Base-by-base conservation (phyloP, 1,284 basidiomycete species). In the Malassezia japonica region DNA sequence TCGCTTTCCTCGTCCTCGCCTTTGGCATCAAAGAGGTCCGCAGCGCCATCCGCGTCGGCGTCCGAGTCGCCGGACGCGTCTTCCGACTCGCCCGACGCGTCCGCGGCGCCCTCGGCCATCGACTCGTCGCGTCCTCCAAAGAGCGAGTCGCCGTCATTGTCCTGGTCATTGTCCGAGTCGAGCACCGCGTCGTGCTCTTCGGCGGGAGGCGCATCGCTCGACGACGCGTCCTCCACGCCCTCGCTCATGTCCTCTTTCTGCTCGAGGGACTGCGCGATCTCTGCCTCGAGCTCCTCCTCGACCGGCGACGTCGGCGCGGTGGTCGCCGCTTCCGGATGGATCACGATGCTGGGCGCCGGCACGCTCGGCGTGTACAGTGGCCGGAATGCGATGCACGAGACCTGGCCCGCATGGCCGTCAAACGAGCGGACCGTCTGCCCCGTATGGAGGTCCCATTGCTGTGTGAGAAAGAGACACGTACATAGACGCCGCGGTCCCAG, bases 381-480 rank as follows among this genome's bases (percentile, higher is more conserved):
- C 46, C 87, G 80, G 25, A 94, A 79, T 16, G 84, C 81, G 35
- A 96, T 76, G 12, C 83, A 81, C 3, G 87, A 83, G 10, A 98
- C 80, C 70, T 96, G 91, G 2, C 88, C 83, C 23, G 84, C 83
- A 67, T 94, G 88, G 0, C 84, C 81, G 0, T 81, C 82, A 66
- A 87, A 96, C 33, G 79, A 81, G 37, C 90, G 81, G 5, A 84
- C 79, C 28, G 78, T 77, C 60, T 87, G 80, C 1, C 94, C 94
- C 0, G 85, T 92, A 67, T 98, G 87, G 41, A 98, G 79, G 75
- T 98, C 92, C 92, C 94, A 98, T 81, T 94, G 86, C 87, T 95
- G 69, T 32, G 18, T 16, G n/a, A 16, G 29, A 9, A n/a, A 34
- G 20, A 18, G 10, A 4, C 1, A 79, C 86, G 74, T 73, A 91